Conservation (phyloP, 768 basidiomycete genomes). For the Lyophyllum shimeji region DNA sequence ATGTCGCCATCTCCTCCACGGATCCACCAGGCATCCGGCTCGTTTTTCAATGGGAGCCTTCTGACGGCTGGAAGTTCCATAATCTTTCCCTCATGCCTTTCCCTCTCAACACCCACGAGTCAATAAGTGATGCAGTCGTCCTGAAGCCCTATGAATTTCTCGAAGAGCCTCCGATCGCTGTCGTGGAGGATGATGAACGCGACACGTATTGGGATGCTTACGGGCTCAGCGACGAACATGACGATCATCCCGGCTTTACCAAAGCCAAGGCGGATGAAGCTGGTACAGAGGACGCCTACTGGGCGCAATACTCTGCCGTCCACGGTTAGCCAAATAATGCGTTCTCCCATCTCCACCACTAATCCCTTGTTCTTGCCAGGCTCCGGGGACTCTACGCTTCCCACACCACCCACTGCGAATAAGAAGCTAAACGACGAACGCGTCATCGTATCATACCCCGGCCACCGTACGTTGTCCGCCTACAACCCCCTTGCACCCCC, state of each 20-base stretch:
- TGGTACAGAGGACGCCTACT: constrained; percentile 63
- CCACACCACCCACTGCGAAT: constrained; percentile 42
- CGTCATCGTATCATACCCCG: constrained; percentile 31
- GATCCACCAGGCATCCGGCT: constrained; percentile 46
- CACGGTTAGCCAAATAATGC: constrained; percentile 49
- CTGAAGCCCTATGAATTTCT: constrained; percentile 32
- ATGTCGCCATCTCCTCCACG: constrained; percentile 46
- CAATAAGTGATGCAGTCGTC: constrained; percentile 27
- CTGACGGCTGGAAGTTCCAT: constrained; percentile 66
- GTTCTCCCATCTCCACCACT: background rate
- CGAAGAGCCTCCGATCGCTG: constrained; percentile 20
- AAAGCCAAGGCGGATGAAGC: constrained; percentile 20
- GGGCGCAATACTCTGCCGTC: constrained; percentile 70
- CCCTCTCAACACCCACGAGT: constrained; percentile 40
- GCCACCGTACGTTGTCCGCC: constrained; percentile 23
- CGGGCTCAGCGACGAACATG: constrained; percentile 34
- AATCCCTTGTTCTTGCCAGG: constrained; percentile 36
- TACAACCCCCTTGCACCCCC: constrained; percentile 43
- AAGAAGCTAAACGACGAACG: constrained; percentile 28
- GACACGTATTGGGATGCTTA: constrained; percentile 74
- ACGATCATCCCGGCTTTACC: constrained; percentile 16
- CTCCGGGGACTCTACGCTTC: constrained; percentile 69
- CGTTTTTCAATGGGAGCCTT: constrained; percentile 64
- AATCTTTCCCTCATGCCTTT: constrained; percentile 72
- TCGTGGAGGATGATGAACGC: constrained; percentile 41